A percentile compares a stretch with the other conserved stretches of the same genome.
Conservation (phyloP, 495 filamentous ascomycete genomes). For the Hyaloscypha variabilis region DNA sequence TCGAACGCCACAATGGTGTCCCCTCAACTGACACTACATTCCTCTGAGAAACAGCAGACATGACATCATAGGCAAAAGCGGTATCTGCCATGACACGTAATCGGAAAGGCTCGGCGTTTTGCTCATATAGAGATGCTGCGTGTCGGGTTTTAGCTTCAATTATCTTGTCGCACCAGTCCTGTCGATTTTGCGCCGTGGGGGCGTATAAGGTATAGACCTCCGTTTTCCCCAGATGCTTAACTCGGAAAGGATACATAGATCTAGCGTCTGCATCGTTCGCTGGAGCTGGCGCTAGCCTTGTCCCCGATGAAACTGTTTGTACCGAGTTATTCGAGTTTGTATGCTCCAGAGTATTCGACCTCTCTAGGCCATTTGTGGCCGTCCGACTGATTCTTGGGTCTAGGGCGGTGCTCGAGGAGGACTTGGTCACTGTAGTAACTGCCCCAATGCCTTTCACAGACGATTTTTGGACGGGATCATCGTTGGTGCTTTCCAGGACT, state of each 20-base stretch:
- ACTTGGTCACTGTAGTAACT: slow-evolving; percentile 58
- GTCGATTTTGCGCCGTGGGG: slow-evolving; percentile 66
- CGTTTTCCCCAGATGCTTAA: slow-evolving; percentile 91
- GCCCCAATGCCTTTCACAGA: slow-evolving; percentile 74
- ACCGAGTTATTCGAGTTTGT: slow-evolving; percentile 58
- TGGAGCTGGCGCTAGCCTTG: slow-evolving; percentile 45
- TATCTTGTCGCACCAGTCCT: slow-evolving; percentile 93
- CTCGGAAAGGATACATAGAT: slow-evolving; percentile 89
- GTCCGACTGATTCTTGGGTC: slow-evolving; percentile 32
- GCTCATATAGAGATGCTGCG: slow-evolving; percentile 81
- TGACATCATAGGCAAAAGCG: slow-evolving; percentile 83
- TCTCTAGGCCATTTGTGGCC: slow-evolving; percentile 44
- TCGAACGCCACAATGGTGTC: slow-evolving; percentile 89
- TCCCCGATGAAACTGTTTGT: slow-evolving; percentile 41
- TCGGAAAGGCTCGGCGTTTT: slow-evolving; percentile 96
- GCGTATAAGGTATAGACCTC: slow-evolving; percentile 90
- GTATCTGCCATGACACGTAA: slow-evolving; percentile 89
- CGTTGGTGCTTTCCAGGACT: slow-evolving; percentile 85
- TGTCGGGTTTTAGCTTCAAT: slow-evolving; percentile 92
- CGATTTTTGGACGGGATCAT: slow-evolving; percentile 87
- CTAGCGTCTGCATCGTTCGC: slow-evolving; percentile 66
- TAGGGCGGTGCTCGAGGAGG: slow-evolving; percentile 48
- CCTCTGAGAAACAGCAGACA: slow-evolving; percentile 32
- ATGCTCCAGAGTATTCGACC: slow-evolving; percentile 63
- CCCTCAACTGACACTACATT: slow-evolving; percentile 65